A percentile compares a stretch with the other conserved stretches of the same genome.
Conservation (phyloP, 2,329 filamentous ascomycete species). For the Trichoderma sp. region DNA sequence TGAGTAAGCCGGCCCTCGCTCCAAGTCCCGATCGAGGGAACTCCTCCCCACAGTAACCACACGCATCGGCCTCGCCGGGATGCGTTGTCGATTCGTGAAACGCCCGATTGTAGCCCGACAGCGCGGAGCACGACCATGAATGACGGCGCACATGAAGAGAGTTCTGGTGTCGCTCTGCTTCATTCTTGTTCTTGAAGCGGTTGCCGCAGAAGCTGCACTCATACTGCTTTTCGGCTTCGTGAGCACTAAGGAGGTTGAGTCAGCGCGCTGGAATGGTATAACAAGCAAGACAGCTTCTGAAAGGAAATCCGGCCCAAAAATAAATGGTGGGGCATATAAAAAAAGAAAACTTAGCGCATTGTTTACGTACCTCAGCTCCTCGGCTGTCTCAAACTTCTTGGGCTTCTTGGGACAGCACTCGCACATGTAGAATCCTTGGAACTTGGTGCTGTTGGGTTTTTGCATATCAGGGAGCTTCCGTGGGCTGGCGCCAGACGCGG, state of each 20-base stretch:
- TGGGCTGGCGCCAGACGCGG: slow-evolving; percentile 48
- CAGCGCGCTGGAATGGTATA: background rate
- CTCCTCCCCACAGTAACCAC: slow-evolving; percentile 93
- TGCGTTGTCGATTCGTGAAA: slow-evolving; percentile 77
- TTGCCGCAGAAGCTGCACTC: slow-evolving; percentile 90
- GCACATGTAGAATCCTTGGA: slow-evolving; percentile 64
- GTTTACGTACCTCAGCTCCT: slow-evolving; percentile 69
- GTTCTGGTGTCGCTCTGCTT: slow-evolving; percentile 94
- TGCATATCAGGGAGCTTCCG: slow-evolving; percentile 51
- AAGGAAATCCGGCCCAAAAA: background rate
- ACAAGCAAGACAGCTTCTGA: background rate
- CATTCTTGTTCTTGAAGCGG: slow-evolving; percentile 98
- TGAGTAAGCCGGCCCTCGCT: slow-evolving; percentile 33
- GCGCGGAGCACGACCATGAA: slow-evolving; percentile 94
- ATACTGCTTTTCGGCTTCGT: slow-evolving; percentile 95
- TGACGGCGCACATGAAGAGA: slow-evolving; percentile 88
- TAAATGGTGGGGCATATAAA: background rate
- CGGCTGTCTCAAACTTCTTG: slow-evolving; percentile 84
- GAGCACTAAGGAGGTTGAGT: slow-evolving; percentile 55
- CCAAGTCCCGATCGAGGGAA: slow-evolving; percentile 58
- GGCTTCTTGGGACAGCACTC: slow-evolving; percentile 97
- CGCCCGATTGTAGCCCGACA: slow-evolving; percentile 72
- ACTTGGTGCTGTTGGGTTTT: slow-evolving; percentile 46
- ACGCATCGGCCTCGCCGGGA: slow-evolving; percentile 70
- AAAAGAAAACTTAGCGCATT: background rate